Evolutionary conservation across 192 early-diverging fungal species (phyloP).

Genomic region (Umbelopsis sp.): DNA sequence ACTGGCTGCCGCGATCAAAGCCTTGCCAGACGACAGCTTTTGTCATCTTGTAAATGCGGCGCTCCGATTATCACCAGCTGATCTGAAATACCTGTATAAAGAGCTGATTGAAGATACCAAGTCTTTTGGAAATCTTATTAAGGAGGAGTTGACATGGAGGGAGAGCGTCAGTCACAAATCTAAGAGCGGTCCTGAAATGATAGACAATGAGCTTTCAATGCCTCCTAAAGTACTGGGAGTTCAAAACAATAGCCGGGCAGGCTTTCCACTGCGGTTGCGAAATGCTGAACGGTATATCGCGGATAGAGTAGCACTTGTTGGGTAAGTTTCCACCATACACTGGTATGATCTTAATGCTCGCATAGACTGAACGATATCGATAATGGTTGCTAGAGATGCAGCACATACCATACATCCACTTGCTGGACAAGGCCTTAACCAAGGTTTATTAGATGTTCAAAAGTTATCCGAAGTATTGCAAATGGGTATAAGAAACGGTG

Average conservation of each 20-base stretch:
- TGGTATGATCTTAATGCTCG: neutral
- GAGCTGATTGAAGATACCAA: slow-evolving; percentile 49
- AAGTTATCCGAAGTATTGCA: slow-evolving; percentile 64
- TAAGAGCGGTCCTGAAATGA: neutral
- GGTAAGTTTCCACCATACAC: slow-evolving; percentile 48
- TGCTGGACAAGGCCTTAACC: slow-evolving; percentile 96
- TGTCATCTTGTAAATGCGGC: slow-evolving; percentile 79
- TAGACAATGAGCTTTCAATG: slow-evolving; percentile 32
- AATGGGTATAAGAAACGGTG: slow-evolving; percentile 66
- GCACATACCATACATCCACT: slow-evolving; percentile 96
- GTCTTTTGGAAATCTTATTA: slow-evolving; percentile 49
- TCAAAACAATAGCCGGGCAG: slow-evolving; percentile 66
- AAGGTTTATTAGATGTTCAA: slow-evolving; percentile 87
- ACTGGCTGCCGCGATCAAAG: slow-evolving; percentile 63
- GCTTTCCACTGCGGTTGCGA: slow-evolving; percentile 85
- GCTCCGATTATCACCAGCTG: slow-evolving; percentile 66
- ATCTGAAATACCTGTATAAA: slow-evolving; percentile 72
- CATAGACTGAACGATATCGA: neutral
- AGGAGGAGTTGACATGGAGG: slow-evolving; percentile 71
- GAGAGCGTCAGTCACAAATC: slow-evolving; percentile 39
- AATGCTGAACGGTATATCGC: slow-evolving; percentile 77
- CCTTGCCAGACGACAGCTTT: slow-evolving; percentile 66
- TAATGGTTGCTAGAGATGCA: slow-evolving; percentile 66
- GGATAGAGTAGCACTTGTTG: slow-evolving; percentile 84
- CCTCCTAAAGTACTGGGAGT: slow-evolving; percentile 69